Evolutionary conservation across 495 filamentous ascomycete species (phyloP), one percentile per base, ranked within the genome.

Genomic region (Aspergillus cavernicola): DNA sequence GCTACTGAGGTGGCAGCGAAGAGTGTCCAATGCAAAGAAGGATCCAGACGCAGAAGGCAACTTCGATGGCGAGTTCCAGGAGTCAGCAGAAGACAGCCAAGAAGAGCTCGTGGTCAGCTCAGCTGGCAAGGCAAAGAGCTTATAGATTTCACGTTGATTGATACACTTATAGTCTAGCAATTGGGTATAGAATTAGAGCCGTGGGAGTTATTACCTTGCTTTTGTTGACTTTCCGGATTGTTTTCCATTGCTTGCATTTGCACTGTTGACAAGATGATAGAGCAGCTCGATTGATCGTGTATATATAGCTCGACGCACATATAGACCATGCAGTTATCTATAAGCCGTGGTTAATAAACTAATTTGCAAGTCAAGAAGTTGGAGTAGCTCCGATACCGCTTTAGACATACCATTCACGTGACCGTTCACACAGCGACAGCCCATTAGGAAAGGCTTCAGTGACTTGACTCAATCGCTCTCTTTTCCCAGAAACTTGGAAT

Each of bases 1-100:
- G 4, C 70, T 98, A 31, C 71, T 95, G 26, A 88, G 92, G 54
- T 97, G 92, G 92, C 92, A 96, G 65, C 86, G 84, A 71, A 68
- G 87, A 70, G 76, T 77, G 24, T 69, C 71, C 45, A 77, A 77
- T 57, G 61, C 66, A 22, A 66, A 59, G 39, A 63, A 73, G 57
- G 69, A 74, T 43, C 71, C 71, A 9, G 61, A 74, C 35, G 71
- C 66, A 7, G 71, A 74, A 56, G 71, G 71, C 0, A 62, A 74
- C 50, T 74, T 74, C 55, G 70, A 70, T 33, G 71, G 71, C n/a
- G 66, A 69, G 26, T 52, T 43, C 6, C 47, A 59, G 4, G 64
- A 67, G 11, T 57, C 60, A 18, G 54, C 62, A 13, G 68, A 68
- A 31, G 56, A 59, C 8, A 60, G 59, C 7, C 15, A 51, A 28